Percentiles rank a stretch among this genome's conserved stretches.
phyloP scores from a whole-genome alignment of 2,329 filamentous ascomycete genomes.

The Fusarium tricinctum region DNA sequence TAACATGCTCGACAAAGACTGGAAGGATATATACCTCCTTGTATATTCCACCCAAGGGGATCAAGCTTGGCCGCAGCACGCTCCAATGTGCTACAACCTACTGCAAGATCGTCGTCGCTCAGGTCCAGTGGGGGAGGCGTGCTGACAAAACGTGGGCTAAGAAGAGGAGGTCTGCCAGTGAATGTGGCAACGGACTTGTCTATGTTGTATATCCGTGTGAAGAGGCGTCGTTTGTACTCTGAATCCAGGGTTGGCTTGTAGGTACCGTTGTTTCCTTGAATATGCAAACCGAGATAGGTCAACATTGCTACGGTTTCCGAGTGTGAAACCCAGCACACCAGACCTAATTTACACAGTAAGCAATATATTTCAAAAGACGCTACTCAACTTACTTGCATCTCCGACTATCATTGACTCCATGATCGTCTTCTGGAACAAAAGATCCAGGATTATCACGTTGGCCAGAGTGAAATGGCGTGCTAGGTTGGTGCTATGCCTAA shows the following conservation, averaged over 20 bases:
- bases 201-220: neutral
- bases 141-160: neutral
- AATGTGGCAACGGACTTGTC: constrained; percentile 16
- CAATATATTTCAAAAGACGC: rapidly evolving
- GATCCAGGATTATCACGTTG: constrained; percentile 12
- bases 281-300: constrained; percentile 18
- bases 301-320: constrained; percentile 10
- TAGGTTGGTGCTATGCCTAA: neutral
- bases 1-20: constrained; percentile 1
- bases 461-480: constrained; percentile 4
- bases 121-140: constrained; percentile 4
- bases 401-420: constrained; percentile 16
- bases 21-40: neutral
- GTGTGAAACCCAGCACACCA: constrained; percentile 4
- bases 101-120: constrained; percentile 11
- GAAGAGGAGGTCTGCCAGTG: constrained; percentile 7
- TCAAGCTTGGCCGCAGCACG: neutral
- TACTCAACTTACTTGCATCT: neutral
- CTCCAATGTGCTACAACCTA: neutral
- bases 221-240: constrained; percentile 2
- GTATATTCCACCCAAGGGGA: neutral
- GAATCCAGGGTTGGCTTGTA: constrained; percentile 1
- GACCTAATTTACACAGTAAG: neutral
- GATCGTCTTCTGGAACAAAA: constrained; percentile 5
- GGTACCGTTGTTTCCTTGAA: neutral